Percentiles rank a stretch among this genome's conserved stretches.
These are phyloP conservation scores for Kwoniella shandongensis DNA, from an alignment of 768 basidiomycete species.

Conservation along the genomic window DNA sequence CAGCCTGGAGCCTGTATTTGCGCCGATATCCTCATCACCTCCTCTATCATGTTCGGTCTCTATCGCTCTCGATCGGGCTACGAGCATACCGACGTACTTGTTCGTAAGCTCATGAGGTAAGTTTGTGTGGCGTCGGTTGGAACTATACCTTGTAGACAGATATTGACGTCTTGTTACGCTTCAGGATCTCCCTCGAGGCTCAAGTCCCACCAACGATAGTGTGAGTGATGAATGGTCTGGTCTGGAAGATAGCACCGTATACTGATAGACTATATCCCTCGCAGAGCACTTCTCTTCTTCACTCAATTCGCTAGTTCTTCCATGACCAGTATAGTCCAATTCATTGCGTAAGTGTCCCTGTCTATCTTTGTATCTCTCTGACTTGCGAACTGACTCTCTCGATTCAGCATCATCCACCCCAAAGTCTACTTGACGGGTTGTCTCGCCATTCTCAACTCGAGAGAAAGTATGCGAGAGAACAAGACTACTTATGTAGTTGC, in stretches of 20 bases:
- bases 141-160: background rate
- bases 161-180: background rate
- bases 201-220: constrained; percentile 20
- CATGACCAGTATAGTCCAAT: constrained; percentile 22
- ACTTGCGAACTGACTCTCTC: background rate
- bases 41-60: constrained; percentile 16
- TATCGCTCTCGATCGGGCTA: constrained; percentile 14
- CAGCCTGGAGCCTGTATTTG: constrained; percentile 22
- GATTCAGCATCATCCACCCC: constrained; percentile 18
- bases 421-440: constrained; percentile 19
- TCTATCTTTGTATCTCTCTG: background rate
- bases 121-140: background rate
- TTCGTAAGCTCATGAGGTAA: constrained; percentile 13
- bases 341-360: constrained; percentile 15
- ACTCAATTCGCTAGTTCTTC: constrained; percentile 14
- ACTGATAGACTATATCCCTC: background rate
- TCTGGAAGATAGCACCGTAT: background rate
- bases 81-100: constrained; percentile 16
- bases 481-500: constrained; percentile 11
- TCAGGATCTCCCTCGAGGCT: constrained; percentile 14
- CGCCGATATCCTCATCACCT: constrained; percentile 20
- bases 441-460: constrained; percentile 9
- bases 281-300: constrained; percentile 17
- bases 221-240: background rate
- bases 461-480: constrained; percentile 10